Base-by-base conservation (phyloP, 306 rosid species). In the Fragaria nilgerrensis region DNA sequence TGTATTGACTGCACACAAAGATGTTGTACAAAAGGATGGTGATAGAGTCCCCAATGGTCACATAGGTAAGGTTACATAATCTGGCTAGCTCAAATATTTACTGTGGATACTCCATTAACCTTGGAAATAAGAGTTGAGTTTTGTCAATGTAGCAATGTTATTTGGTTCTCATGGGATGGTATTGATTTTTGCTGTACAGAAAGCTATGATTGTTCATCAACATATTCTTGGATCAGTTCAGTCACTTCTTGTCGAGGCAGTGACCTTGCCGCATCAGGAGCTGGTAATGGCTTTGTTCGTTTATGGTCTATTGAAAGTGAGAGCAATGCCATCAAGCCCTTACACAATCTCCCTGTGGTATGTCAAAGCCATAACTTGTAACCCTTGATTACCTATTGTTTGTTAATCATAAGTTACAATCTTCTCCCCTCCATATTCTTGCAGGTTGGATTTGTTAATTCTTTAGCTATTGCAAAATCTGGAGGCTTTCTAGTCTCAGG, bases 221-320 rank as follows among this genome's bases (percentile, higher is more conserved):
- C 85, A 66, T 73, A 72, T 72, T 92, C 97, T 17, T 95, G 99
- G 97, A 92, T 95, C 77, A 88, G 96, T 85, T 90, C 97, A 9
- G 85, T 92, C 50, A 58, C 87, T 37, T 90, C 87, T 73, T 95
- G 99, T 83, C 81, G 92, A 76, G 88, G 87, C 79, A 92, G 97
- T 77, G 99, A 95, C 76, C 93, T 95, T 80, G 96, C 92, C 47
- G 99, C 96, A 76, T 91, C 97, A 66, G 97, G 96, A 59, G 99
- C 97, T n/a, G 97, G 96, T 58, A 89, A 91, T 58, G 99, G 99
- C 39, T 89, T 73, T 39, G 92, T 95, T 77, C 88, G 89, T 75
- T 80, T 95, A 75, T 95, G 97, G 97, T 79, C 87, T 81, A 25
- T 91, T 78, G 85, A 79, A 72, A 89, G 85, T 78, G 99, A 95